phyloP scores from a whole-genome alignment of 352 stramenopile species.

The Globisporangium takayamanum region DNA sequence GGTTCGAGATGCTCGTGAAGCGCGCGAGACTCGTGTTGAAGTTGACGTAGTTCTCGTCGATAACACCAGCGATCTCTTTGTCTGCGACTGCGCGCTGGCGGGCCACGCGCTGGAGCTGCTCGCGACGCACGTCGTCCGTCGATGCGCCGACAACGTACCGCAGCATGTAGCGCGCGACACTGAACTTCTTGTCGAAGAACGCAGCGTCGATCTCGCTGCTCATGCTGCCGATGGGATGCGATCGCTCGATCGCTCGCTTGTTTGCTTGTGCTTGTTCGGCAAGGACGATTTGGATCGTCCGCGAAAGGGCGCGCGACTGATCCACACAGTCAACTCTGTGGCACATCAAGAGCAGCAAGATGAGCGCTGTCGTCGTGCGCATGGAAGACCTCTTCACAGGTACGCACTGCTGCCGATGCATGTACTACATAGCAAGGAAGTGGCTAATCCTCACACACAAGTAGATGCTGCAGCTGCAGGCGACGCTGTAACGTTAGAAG shows the following conservation, averaged over 20 bases:
- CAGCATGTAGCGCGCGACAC: constrained; percentile 69
- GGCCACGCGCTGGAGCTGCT: constrained; percentile 61
- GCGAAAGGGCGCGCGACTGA: constrained; percentile 13
- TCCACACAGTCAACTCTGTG: background rate
- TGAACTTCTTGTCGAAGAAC: constrained; percentile 87
- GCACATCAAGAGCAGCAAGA: background rate
- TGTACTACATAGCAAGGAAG: background rate
- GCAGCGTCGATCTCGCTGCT: constrained; percentile 66
- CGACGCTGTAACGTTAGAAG: constrained; percentile 24
- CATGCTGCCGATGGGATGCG: background rate
- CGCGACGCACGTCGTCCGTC: constrained; percentile 54
- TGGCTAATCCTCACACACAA: background rate
- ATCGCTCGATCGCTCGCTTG: background rate
- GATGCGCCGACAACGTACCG: constrained; percentile 62
- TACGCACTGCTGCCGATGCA: constrained; percentile 1
- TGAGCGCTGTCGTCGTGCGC: constrained; percentile 27
- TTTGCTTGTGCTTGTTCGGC: background rate
- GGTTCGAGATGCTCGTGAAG: constrained; percentile 72
- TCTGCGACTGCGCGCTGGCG: constrained; percentile 60
- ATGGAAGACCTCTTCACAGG: constrained; percentile 64
- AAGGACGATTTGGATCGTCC: constrained; percentile 5
- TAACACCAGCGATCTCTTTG: constrained; percentile 72
- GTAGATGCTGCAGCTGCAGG: constrained; percentile 40
- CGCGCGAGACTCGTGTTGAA: constrained; percentile 81
- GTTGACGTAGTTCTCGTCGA: constrained; percentile 80